Percentiles rank a stretch among this genome's conserved stretches.
These are phyloP conservation scores for Candida ipomoeae DNA, from an alignment of 805 yeast species.

Conservation along the genomic window DNA sequence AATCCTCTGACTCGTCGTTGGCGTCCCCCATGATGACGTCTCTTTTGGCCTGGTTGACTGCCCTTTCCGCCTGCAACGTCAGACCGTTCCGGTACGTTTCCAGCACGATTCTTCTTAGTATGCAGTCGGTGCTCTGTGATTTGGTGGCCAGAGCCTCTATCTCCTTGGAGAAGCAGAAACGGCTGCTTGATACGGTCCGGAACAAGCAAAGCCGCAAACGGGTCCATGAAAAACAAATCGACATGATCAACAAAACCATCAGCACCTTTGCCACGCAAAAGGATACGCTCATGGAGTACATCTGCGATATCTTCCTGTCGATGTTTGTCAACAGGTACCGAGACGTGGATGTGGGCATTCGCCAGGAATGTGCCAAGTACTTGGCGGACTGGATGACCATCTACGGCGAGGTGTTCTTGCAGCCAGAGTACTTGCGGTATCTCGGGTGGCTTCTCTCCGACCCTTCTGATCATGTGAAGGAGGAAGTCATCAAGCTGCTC, in stretches of 20 bases:
- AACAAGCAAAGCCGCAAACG: constrained; percentile 25
- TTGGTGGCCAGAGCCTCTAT: constrained; percentile 36
- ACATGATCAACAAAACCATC: constrained; percentile 43
- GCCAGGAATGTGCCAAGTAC: constrained; percentile 62
- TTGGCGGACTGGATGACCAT: constrained; percentile 70
- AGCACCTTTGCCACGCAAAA: constrained; percentile 40
- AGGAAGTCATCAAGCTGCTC: constrained; percentile 58
- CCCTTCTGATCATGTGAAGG: constrained; percentile 53
- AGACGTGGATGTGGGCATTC: constrained; percentile 68
- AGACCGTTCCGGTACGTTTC: constrained; percentile 70
- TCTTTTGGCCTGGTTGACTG: constrained; percentile 69
- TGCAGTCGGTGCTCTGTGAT: constrained; percentile 59
- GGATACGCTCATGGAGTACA: constrained; percentile 49
- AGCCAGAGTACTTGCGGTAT: constrained; percentile 65
- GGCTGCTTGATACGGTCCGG: constrained; percentile 35
- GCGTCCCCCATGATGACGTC: constrained; percentile 47
- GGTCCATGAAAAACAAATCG: constrained; percentile 40
- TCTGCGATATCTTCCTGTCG: constrained; percentile 62
- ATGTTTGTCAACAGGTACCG: constrained; percentile 74
- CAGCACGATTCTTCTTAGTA: constrained; percentile 52
- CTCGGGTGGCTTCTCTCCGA: constrained; percentile 88
- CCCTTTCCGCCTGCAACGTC: constrained; percentile 63
- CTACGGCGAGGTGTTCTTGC: constrained; percentile 68
- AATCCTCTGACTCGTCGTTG: constrained; percentile 18
- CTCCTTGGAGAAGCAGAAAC: constrained; percentile 40